phyloP scores from a whole-genome alignment of 2,329 filamentous ascomycete genomes.

The Penicillium sp. region DNA sequence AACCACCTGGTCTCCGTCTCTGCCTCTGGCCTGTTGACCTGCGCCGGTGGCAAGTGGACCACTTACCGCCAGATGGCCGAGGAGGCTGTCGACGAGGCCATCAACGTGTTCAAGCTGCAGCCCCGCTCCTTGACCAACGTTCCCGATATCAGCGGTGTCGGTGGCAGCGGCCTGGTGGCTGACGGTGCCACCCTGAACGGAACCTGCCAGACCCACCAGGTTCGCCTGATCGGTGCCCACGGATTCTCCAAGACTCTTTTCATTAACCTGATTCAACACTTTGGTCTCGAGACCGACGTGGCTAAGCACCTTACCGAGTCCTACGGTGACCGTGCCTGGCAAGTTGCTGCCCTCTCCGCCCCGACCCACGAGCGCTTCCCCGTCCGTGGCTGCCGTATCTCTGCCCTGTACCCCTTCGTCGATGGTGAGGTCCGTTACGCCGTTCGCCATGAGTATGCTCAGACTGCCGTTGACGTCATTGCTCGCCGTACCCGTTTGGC shows the following conservation, averaged over 20 bases:
- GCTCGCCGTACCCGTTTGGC: conserved; percentile 82
- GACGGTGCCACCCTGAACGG: conserved; percentile 74
- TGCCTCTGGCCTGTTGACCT: conserved; percentile 78
- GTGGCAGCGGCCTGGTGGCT: conserved; percentile 70
- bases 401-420: conserved; percentile 82
- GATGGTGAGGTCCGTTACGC: conserved; percentile 92
- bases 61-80: conserved; percentile 94
- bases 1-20: conserved; percentile 84
- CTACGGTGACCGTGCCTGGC: conserved; percentile 93
- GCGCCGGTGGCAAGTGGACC: conserved; percentile 89
- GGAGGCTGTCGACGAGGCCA: conserved; percentile 81
- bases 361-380: conserved; percentile 81
- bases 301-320: conserved; percentile 84
- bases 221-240: conserved; percentile 81
- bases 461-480: conserved; percentile 86
- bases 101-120: conserved; percentile 68
- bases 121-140: conserved; percentile 62
- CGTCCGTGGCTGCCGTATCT: conserved; percentile 78
- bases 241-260: conserved; percentile 89
- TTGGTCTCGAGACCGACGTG: conserved; percentile 87
- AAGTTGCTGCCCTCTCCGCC: conserved; percentile 77
- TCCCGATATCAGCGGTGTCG: conserved; percentile 71
- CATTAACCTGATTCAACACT: conserved; percentile 94
- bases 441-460: conserved; percentile 85
- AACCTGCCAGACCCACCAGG: conserved; percentile 79